Percentiles rank a stretch among this genome's conserved stretches.
phyloP scores from a whole-genome alignment of 2,329 filamentous ascomycete genomes.

The Fusarium praegraminearum region DNA sequence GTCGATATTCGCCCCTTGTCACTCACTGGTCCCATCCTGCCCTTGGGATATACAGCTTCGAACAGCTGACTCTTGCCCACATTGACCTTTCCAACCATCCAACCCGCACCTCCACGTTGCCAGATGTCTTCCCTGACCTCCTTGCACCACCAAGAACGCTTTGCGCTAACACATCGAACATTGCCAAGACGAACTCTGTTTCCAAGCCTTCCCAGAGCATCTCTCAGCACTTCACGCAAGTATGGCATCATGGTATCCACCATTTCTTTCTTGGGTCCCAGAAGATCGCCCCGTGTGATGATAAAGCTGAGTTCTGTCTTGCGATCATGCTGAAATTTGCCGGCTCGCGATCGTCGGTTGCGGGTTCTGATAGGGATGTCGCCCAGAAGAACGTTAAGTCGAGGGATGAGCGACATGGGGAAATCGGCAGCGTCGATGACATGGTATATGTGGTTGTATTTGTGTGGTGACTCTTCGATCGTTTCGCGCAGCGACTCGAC shows the following conservation, averaged over 20 bases:
- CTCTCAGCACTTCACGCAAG: conserved; percentile 79
- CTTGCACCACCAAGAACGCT: conserved; percentile 90
- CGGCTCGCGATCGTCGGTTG: conserved; percentile 80
- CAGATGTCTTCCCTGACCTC: conserved; percentile 88
- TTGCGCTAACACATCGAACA: conserved; percentile 85
- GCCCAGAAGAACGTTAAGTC: conserved; percentile 76
- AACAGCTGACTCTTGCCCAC: conserved; percentile 97
- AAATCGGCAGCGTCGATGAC: conserved; percentile 96
- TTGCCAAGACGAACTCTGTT: conserved; percentile 86
- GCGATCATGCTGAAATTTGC: conserved; percentile 74
- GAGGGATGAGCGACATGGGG: conserved; percentile 89
- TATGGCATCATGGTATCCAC: conserved; percentile 91
- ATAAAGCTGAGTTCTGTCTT: conserved; percentile 88
- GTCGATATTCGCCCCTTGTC: conserved; percentile 26
- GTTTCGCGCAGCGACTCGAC: conserved; percentile 85
- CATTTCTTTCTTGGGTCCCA: conserved; percentile 85
- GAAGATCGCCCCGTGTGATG: conserved; percentile 86
- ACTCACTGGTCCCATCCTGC: conserved; percentile 59
- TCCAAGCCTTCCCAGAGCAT: conserved; percentile 76
- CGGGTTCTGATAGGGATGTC: conserved; percentile 80
- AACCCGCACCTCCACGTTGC: conserved; percentile 84
- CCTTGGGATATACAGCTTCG: conserved; percentile 86
- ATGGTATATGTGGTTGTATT: conserved; percentile 95
- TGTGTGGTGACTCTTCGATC: conserved; percentile 88
- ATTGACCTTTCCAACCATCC: conserved; percentile 98